These are phyloP conservation scores for Trichomonascus vanleenenianus DNA, from an alignment of 805 yeast genomes.

Conservation along the genomic window DNA sequence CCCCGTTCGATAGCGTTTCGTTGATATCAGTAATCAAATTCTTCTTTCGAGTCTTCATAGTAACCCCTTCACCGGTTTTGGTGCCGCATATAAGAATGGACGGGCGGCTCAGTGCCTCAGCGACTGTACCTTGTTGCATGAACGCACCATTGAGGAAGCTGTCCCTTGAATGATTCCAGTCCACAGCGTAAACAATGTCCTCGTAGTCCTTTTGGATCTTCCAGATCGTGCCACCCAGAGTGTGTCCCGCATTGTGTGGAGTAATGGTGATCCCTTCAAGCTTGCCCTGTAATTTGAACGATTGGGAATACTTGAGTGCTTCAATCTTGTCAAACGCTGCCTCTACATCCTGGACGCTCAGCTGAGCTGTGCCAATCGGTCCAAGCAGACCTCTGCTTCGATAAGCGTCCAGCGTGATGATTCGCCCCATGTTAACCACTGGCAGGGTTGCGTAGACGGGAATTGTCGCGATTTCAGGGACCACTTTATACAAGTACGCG, in stretches of 20 bases:
- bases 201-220: slow-evolving; percentile 64
- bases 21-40: slow-evolving; percentile 55
- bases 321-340: slow-evolving; percentile 64
- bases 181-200: slow-evolving; percentile 77
- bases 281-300: slow-evolving; percentile 48
- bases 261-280: slow-evolving; percentile 53
- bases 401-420: slow-evolving; percentile 77
- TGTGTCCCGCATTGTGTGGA: slow-evolving; percentile 86
- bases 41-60: slow-evolving; percentile 54
- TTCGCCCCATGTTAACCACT: slow-evolving; percentile 74
- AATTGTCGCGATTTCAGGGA: slow-evolving; percentile 49
- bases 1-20: slow-evolving; percentile 63
- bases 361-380: slow-evolving; percentile 43
- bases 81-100: slow-evolving; percentile 74
- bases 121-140: slow-evolving; percentile 52
- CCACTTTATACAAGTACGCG: slow-evolving; percentile 52
- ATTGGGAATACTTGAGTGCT: slow-evolving; percentile 72
- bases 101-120: slow-evolving; percentile 59
- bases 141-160: slow-evolving; percentile 72
- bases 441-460: slow-evolving; percentile 90
- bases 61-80: slow-evolving; percentile 42
- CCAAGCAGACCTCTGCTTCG: slow-evolving; percentile 68
- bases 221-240: slow-evolving; percentile 94
- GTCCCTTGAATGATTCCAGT: slow-evolving; percentile 93
- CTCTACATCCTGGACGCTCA: slow-evolving; percentile 71